phyloP scores from a whole-genome alignment of 164 flowering plant genomes.

The Santalum album region DNA sequence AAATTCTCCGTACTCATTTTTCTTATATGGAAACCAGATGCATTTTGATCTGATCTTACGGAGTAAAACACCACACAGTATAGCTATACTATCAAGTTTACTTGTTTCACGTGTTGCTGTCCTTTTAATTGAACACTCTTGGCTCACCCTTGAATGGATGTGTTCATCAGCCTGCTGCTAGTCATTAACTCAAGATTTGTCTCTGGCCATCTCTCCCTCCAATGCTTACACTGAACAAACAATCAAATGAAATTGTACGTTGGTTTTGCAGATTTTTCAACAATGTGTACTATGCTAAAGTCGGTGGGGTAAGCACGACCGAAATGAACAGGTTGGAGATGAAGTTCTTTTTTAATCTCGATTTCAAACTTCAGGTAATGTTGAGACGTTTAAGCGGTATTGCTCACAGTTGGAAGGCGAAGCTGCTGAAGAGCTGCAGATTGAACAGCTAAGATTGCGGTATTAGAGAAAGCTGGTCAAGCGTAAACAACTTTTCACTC shows the following conservation, averaged over 20 bases:
- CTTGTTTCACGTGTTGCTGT: no score
- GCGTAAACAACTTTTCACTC: constrained; percentile 37
- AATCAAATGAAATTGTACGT: neutral
- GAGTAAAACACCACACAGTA: no score
- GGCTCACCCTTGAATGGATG: no score
- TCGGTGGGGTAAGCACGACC: constrained; percentile 73
- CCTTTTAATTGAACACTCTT: no score
- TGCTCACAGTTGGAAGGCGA: constrained; percentile 53
- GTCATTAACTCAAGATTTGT: no score
- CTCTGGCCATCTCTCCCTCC: no score
- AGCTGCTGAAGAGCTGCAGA: constrained; percentile 27
- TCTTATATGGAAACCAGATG: no score
- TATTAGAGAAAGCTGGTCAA: constrained; percentile 44
- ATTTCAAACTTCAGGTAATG: constrained; percentile 73
- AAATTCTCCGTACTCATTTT: no score
- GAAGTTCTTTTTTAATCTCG: constrained; percentile 61
- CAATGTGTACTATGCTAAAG: constrained; percentile 89
- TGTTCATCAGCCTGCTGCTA: no score
- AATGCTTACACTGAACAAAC: neutral
- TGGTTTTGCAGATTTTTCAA: constrained; percentile 54
- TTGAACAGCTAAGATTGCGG: constrained; percentile 50
- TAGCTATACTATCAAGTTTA: no score
- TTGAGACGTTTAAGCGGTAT: constrained; percentile 38
- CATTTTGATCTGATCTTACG: no score
- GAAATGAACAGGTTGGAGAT: constrained; percentile 85